Evolutionary conservation across 1,139 yeast species (phyloP).

Genomic region (Yamadazyma atlantica): DNA sequence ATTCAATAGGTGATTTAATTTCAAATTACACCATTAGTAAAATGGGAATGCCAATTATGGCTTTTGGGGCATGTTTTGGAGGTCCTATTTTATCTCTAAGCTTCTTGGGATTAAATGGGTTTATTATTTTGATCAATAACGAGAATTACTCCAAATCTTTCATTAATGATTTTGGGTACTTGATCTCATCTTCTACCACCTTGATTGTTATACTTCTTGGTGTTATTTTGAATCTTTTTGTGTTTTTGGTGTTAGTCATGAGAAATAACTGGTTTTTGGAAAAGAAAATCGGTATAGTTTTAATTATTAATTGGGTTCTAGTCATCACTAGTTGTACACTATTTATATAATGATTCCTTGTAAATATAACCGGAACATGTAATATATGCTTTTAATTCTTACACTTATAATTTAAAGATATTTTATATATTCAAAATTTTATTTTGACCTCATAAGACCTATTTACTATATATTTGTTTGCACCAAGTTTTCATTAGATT

Average conservation of each 20-base stretch:
- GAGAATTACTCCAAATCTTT: conserved; percentile 11
- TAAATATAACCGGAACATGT: not conserved
- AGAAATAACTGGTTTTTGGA: conserved; percentile 67
- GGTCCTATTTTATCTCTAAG: conserved; percentile 68
- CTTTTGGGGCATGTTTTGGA: conserved; percentile 92
- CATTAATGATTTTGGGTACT: conserved; percentile 15
- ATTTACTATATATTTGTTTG: not conserved
- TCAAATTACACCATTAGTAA: conserved; percentile 81
- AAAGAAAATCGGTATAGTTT: conserved; percentile 50
- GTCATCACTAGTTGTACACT: conserved; percentile 41
- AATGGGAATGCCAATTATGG: conserved; percentile 90
- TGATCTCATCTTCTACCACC: conserved; percentile 39
- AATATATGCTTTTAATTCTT: not conserved
- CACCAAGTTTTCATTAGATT: not conserved
- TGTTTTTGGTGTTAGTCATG: conserved; percentile 58
- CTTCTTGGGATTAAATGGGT: conserved; percentile 57
- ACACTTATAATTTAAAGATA: not conserved
- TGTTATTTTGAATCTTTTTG: conserved; percentile 51
- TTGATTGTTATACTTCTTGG: conserved; percentile 52
- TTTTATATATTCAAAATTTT: not conserved
- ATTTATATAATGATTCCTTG: conserved; percentile 1
- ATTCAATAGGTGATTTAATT: conserved; percentile 85
- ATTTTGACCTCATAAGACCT: not conserved
- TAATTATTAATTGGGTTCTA: conserved; percentile 56
- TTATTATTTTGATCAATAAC: conserved; percentile 41